Base-by-base conservation (phyloP, 371 early-diverging fungal genomes). In the Cokeromyces recurvatus region DNA sequence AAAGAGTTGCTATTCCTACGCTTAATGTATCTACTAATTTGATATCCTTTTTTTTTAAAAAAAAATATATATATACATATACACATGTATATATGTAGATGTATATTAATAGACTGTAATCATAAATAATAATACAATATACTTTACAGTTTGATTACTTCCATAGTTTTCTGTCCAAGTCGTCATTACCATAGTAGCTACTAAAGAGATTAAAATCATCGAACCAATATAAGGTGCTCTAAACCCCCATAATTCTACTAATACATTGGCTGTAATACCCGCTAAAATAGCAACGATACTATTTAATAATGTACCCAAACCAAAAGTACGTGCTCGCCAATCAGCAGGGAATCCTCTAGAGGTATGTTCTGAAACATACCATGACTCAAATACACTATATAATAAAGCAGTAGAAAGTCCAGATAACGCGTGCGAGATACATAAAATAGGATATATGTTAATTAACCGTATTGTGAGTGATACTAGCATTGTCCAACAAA, bases 121-220 rank as follows among this genome's bases (percentile, higher is more conserved):
- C n/a, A n/a, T n/a, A n/a, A n/a, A n/a, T 12, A 43, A 12, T 12
- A 10, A 16, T 9, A 31, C 8, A 24, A 29, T 27, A 15, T 0
- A 31, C 32, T 38, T 62, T 48, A 67, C 72, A 50, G 21, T 47
- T 32, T 39, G 45, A 22, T 59, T 54, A 32, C 55, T 71, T 20
- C 90, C 89, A 67, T 82, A 87, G 59, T 88, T 89, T 46, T 89
- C 89, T 11, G 68, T 59, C 89, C 89, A 89, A 8, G 79, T 68
- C 7, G 53, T 45, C 1, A 40, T 35, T 11, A 90, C 74, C 39
- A 81, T 52, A 11, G 59, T 24, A 7, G 61, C 73, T n/a, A 82
- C 81, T 10, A 69, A 31, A 17, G 51, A 49, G 15, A 82, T 53
- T 23, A 84, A 63, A 6, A 51, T 45, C 35, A 79, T 77, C 4